Percentiles rank a stretch among this genome's conserved stretches.
phyloP scores from a whole-genome alignment of 2,329 filamentous ascomycete genomes.

The Neofusicoccum ribis region DNA sequence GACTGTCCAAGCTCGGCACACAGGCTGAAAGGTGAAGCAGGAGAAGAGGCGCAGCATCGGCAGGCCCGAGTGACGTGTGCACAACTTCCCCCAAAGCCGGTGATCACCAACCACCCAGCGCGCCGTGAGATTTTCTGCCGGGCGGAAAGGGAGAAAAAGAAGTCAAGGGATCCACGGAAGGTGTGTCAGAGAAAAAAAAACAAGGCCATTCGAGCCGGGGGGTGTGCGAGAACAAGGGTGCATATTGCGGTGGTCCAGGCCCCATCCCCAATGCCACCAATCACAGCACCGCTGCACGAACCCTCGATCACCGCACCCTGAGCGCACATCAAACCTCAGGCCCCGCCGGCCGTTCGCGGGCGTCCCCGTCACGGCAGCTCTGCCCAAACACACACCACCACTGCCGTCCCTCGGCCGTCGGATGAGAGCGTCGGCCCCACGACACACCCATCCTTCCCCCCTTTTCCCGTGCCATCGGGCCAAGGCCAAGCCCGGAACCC shows the following conservation, averaged over 20 bases:
- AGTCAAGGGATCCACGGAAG: neutral
- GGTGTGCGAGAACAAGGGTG: neutral
- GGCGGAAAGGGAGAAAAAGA: neutral
- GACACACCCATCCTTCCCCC: no score
- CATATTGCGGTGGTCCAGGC: neutral
- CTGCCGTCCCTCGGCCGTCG: no score
- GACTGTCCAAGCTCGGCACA: neutral
- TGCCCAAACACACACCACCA: no score
- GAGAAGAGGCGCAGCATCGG: slow-evolving; percentile 6
- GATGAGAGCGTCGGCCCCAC: no score
- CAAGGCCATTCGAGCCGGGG: neutral
- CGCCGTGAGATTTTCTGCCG: neutral
- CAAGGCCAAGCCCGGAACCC: no score
- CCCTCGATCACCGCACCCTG: neutral
- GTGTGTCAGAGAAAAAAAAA: neutral
- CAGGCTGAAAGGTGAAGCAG: neutral
- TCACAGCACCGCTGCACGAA: neutral
- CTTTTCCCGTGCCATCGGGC: no score
- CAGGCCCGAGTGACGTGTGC: no score
- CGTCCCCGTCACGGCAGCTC: neutral
- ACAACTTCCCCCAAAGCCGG: neutral
- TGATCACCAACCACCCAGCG: neutral
- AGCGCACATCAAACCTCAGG: neutral
- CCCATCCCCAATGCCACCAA: neutral
- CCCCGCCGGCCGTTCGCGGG: neutral